phyloP scores from a whole-genome alignment of 441 rosid genomes.

The Croton laevigatus region DNA sequence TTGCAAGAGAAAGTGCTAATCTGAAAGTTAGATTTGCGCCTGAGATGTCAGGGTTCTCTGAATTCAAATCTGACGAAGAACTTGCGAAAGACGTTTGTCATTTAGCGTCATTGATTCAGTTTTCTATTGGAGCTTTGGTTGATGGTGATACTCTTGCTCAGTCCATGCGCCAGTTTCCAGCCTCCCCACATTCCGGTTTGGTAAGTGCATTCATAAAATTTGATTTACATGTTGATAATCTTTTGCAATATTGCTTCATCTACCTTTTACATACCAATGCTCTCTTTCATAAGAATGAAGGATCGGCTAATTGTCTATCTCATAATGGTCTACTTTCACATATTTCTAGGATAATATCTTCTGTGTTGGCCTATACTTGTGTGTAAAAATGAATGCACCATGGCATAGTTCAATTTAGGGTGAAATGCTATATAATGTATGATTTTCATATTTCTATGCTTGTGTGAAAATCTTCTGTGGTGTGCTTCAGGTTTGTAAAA shows the following conservation, averaged over 20 bases:
- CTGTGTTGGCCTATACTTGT: neutral
- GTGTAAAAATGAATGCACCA: neutral
- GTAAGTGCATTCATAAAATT: constrained; percentile 40
- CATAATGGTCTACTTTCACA: neutral
- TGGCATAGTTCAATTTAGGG: neutral
- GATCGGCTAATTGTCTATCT: neutral
- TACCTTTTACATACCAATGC: neutral
- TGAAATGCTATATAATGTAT: neutral
- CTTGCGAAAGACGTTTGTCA: constrained; percentile 57
- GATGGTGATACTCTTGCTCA: constrained; percentile 32
- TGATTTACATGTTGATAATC: constrained; percentile 1
- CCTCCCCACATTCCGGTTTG: constrained; percentile 40
- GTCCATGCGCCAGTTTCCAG: constrained; percentile 41
- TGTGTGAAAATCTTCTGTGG: constrained; percentile 1
- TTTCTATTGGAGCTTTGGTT: constrained; percentile 46
- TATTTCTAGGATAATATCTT: neutral
- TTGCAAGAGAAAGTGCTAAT: constrained; percentile 52
- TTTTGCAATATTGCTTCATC: constrained; percentile 7
- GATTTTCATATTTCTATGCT: neutral
- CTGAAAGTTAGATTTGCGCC: constrained; percentile 40
- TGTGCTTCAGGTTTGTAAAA: constrained; percentile 18
- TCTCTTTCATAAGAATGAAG: neutral
- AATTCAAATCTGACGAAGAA: constrained; percentile 49
- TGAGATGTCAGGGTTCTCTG: constrained; percentile 57
- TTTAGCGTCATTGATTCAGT: constrained; percentile 47